These are phyloP conservation scores for Boletus reticulatus DNA, from an alignment of 768 basidiomycete species.

Conservation along the genomic window DNA sequence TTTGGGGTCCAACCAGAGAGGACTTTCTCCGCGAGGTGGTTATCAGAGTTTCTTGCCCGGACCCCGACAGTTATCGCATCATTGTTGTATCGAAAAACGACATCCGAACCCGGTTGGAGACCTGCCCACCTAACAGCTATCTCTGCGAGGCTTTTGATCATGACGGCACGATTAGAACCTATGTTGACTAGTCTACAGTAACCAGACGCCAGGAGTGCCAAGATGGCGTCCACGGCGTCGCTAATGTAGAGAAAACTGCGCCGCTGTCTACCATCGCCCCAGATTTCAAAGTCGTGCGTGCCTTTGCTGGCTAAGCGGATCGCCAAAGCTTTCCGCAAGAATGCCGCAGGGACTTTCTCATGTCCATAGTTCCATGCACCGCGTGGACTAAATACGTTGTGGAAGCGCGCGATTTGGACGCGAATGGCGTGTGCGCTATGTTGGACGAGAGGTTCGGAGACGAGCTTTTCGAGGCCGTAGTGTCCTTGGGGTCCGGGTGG, in stretches of 20 bases:
- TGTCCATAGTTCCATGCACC: conserved; percentile 52
- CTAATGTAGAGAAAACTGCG: conserved; percentile 57
- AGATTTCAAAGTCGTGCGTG: conserved; percentile 44
- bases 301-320: conserved; percentile 10
- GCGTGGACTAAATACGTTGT: conserved; percentile 57
- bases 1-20: conserved; percentile 44
- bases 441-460: conserved; percentile 44
- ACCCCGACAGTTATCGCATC: conserved; percentile 44
- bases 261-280: conserved; percentile 53
- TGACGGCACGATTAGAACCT: conserved; percentile 45
- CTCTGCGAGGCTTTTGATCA: conserved; percentile 42
- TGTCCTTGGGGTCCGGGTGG: conserved; percentile 50
- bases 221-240: conserved; percentile 51
- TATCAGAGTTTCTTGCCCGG: conserved; percentile 51
- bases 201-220: conserved; percentile 42
- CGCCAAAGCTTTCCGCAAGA: conserved; percentile 51
- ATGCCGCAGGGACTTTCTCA: conserved; percentile 58
- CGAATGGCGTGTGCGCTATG: conserved; percentile 33
- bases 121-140: conserved; percentile 38
- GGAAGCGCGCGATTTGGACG: conserved; percentile 52
- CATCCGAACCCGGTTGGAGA: conserved; percentile 20
- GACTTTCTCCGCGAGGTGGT: conserved; percentile 30
- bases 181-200: conserved; percentile 44
- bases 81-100: conserved; percentile 28
- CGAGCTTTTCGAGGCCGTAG: conserved; percentile 59